phyloP scores from a whole-genome alignment of 139 green algal genomes.

The Chlorella vulgaris region DNA sequence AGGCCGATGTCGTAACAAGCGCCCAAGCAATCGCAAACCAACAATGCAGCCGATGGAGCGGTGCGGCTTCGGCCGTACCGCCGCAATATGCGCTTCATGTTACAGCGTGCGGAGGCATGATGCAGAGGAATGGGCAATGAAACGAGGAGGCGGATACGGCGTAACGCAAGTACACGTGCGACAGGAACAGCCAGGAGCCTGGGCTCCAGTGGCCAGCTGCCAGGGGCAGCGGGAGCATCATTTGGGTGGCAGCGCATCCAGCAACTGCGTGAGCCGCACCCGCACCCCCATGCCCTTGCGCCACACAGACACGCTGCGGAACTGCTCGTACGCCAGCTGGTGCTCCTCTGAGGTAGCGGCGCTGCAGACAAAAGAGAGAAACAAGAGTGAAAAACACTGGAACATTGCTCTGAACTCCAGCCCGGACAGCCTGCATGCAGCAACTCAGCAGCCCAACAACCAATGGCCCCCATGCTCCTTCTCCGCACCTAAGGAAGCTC shows the following conservation, averaged over 20 bases:
- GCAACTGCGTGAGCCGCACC: conserved; percentile 19
- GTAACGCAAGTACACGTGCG: not conserved
- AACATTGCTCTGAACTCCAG: too few species aligned
- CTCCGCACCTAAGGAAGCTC: conserved; percentile 18
- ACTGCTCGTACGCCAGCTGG: conserved; percentile 24
- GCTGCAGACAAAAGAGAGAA: not conserved
- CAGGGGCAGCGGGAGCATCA: not conserved
- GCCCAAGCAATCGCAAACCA: too few species aligned
- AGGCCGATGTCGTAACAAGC: not conserved
- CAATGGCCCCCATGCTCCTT: too few species aligned
- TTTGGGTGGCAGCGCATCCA: not conserved
- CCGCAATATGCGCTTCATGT: too few species aligned
- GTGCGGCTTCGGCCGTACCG: too few species aligned
- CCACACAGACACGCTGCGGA: conserved; percentile 11
- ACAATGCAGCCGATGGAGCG: too few species aligned
- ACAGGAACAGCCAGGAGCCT: too few species aligned
- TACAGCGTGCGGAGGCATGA: too few species aligned
- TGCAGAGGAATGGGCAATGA: too few species aligned
- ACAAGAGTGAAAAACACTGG: too few species aligned
- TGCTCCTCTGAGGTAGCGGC: not conserved
- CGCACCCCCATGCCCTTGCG: conserved; percentile 13
- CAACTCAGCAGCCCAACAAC: not conserved
- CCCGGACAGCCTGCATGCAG: not conserved
- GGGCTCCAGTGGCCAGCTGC: not conserved
- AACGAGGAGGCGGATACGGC: not conserved